phyloP scores from a whole-genome alignment of 164 flowering plant genomes.

The Kalanchoe fedtschenkoi region DNA sequence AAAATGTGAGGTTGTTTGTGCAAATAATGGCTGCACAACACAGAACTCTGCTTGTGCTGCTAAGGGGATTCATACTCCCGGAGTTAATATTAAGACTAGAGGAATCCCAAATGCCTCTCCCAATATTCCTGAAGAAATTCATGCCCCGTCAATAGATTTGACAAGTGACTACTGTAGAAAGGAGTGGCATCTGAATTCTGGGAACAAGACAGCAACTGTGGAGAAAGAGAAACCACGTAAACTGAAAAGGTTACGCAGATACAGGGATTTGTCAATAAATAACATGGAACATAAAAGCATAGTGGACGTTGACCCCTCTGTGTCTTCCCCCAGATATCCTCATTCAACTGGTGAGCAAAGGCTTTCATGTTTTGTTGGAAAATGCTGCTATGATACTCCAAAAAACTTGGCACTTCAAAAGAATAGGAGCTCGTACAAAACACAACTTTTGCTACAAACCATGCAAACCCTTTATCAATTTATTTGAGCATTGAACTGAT shows the following conservation, averaged over 20 bases:
- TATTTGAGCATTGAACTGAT: too few relatives aligned
- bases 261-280: constrained; percentile 26
- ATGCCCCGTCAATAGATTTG: constrained; percentile 24
- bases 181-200: constrained; percentile 55
- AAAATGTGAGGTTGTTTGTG: background rate
- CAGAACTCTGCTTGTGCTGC: background rate
- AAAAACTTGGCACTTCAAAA: too few relatives aligned
- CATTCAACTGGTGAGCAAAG: constrained; percentile 3
- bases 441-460: too few relatives aligned
- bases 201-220: constrained; percentile 34
- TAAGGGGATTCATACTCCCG: constrained; percentile 15
- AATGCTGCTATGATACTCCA: too few relatives aligned
- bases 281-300: constrained; percentile 12
- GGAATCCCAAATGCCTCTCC: constrained; percentile 4
- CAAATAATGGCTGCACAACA: background rate
- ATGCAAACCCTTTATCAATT: too few relatives aligned
- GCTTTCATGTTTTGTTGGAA: too few relatives aligned
- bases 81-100: background rate
- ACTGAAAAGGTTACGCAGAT: constrained; percentile 68
- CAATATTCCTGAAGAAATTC: constrained; percentile 15
- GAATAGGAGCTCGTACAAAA: too few relatives aligned
- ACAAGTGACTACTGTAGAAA: constrained; percentile 33
- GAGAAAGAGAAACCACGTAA: constrained; percentile 31
- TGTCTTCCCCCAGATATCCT: constrained; percentile 10
- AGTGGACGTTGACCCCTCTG: constrained; percentile 14